Evolutionary conservation across 805 yeast genomes (phyloP).

Genomic region (Vanderwaltozyma verrucispora): DNA sequence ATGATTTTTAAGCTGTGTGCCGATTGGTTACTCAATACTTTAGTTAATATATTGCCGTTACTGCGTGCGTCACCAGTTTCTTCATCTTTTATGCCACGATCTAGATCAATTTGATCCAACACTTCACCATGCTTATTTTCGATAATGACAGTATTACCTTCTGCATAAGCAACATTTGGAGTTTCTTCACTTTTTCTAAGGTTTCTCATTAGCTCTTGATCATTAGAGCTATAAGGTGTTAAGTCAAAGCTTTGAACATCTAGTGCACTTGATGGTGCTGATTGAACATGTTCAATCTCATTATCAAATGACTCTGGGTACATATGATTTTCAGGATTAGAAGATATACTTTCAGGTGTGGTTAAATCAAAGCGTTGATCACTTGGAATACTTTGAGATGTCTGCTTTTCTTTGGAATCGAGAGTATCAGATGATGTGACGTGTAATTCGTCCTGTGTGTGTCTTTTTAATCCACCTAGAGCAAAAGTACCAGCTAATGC

Average conservation of each 20-base stretch:
- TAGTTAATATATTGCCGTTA: conserved; percentile 4
- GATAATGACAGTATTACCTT: conserved; percentile 58
- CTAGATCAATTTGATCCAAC: conserved; percentile 41
- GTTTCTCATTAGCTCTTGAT: conserved; percentile 13
- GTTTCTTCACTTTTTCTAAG: conserved; percentile 21
- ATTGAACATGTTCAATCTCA: neutral
- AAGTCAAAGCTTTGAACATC: neutral
- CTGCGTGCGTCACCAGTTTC: conserved; percentile 8
- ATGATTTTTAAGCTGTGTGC: neutral
- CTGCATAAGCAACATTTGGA: conserved; percentile 43
- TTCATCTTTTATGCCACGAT: conserved; percentile 18
- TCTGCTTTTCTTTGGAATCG: neutral
- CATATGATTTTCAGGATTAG: conserved; percentile 1
- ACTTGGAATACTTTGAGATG: neutral
- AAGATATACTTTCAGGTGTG: neutral
- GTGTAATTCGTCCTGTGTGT: neutral
- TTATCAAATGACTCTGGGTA: conserved; percentile 1
- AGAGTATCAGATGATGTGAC: neutral
- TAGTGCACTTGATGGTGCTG: neutral
- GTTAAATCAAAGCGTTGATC: neutral
- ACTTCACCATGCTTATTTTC: conserved; percentile 85
- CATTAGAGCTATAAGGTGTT: neutral
- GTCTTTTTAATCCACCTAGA: conserved; percentile 21
- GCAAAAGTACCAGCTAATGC: conserved; percentile 37
- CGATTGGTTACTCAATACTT: conserved; percentile 17